Evolutionary conservation across 495 filamentous ascomycete genomes (phyloP), one percentile per base, ranked within the genome.

Genomic region (Tuber umbilicatum): DNA sequence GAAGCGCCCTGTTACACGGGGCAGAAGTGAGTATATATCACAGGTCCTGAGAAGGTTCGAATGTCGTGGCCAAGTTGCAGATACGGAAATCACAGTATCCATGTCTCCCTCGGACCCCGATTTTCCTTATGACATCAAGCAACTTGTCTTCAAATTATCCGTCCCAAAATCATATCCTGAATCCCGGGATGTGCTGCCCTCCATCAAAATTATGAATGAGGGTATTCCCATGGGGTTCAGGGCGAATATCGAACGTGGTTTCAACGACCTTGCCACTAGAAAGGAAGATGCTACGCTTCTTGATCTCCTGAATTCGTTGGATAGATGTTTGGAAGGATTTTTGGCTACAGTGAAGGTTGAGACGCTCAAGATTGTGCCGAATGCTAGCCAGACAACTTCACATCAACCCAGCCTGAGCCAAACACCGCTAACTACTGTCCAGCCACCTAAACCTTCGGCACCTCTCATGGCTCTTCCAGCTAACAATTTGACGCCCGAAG

Each of bases 41-140:
- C 71, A 73, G 45, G 43, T 73, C 23, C 39, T 60, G 21, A 39
- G 60, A 70, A 38, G 71, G 45, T 39, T 39, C 40, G 16, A 39
- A 73, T 27, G 71, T 7, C 31, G 60, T n/a, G 38, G 55, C 27
- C 55, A 64, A 64, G n/a, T 41, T 21, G 35, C 27, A 35, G 69
- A 68, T 19, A 88, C 86, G 10, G 86, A 86, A 21, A 83, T 94
- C 35, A 82, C 84, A 0, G 92, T 97, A 82, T 85, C 85, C 35
- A 77, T 97, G 73, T 83, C 82, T 21, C 94, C 94, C 7, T 94
- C 92, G n/a, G 94, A 96, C 80, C 93, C 93, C 0, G 93, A 96
- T 80, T 94, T 94, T 75, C 90, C 93, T 7, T 96, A 92, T 75
- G 91, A 94, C 35, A 84, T 96, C 75, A 87, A 90, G 17, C 85